Evolutionary conservation across 1,139 yeast genomes (phyloP).

Genomic region (Geotrichum klebahnii): DNA sequence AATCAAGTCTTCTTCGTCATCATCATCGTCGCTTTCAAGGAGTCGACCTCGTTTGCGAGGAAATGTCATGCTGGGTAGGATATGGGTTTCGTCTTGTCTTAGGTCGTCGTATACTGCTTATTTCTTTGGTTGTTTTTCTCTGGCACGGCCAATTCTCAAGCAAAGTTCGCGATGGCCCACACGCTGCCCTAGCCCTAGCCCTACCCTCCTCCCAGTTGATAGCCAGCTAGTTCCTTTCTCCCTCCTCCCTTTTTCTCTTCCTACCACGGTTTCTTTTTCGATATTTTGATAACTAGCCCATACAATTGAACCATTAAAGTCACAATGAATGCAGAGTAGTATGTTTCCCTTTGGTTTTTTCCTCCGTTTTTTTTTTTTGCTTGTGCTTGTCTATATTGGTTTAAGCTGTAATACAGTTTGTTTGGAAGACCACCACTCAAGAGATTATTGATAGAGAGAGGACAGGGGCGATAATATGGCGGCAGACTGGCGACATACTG

Average conservation of each 20-base stretch:
- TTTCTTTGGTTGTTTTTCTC: not conserved
- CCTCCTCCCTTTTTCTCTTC: not conserved
- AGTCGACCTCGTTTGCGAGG: conserved; percentile 9
- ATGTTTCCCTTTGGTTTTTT: conserved; percentile 11
- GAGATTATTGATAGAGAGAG: too few species aligned
- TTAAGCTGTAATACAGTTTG: too few species aligned
- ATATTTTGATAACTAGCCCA: not conserved
- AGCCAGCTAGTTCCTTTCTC: conserved; percentile 1
- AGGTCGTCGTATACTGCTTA: not conserved
- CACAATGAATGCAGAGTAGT: conserved; percentile 21
- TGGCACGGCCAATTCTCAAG: too few species aligned
- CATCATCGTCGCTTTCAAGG: not conserved
- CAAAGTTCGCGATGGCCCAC: not conserved
- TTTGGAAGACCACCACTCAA: too few species aligned
- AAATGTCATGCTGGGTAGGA: conserved; percentile 4
- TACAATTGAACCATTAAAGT: not conserved
- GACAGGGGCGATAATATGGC: too few species aligned
- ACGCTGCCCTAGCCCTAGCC: conserved; percentile 2
- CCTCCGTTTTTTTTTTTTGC: too few species aligned
- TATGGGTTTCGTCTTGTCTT: not conserved
- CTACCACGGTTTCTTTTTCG: not conserved
- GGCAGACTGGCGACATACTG: too few species aligned
- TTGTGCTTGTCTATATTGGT: too few species aligned
- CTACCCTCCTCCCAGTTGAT: not conserved
- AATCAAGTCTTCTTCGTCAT: conserved; percentile 6